Base-by-base conservation (phyloP, 2,329 filamentous ascomycete species). In the Endocalyx cinctus region DNA sequence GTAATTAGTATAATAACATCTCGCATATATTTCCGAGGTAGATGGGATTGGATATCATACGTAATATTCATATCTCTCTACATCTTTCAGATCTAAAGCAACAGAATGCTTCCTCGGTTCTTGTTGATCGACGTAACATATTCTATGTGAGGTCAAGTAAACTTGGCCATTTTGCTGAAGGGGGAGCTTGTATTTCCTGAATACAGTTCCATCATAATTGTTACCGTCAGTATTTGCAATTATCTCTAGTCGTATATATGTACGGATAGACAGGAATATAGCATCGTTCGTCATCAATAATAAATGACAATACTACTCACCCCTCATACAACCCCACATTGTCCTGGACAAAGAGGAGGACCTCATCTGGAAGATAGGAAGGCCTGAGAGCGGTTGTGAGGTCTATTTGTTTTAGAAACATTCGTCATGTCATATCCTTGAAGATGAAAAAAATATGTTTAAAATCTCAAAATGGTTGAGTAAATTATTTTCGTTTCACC, bases 291-390 rank as follows among this genome's bases (percentile, higher is more conserved):
- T n/a, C n/a, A n/a, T n/a, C n/a, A n/a, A n/a, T 32, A 36, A 13
- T 17, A 4, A 38, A 18, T 12, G 14, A 31, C 26, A 18, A 28
- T 39, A 32, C 29, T 31, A 67, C 80, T 66, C 73, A 94, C 88
- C 92, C 92, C 73, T 97, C 87, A 67, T 98, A 98, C 42, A 98
- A 72, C 48, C 92, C 92, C 52, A 98, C 89, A 60, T 87, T 89
- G 72, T 97, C 89, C 68, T 97, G 90, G 38, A 98, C 90, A 66
- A 95, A 97, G 39, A 98, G 75, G 34, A 97, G 72, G 49, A 87
- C 84, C 74, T 98, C 92, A 71, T 96, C 92, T 55, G 87, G 84
- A 47, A 94, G 77, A 59, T 96, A 84, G 41, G 83, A 84, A 52
- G 92, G 92, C 72, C 92, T 85, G 58, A 96, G 77, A 58, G 92